These are phyloP conservation scores for Myotisia sp. DNA, from an alignment of 2,329 filamentous ascomycete genomes.

Conservation along the genomic window DNA sequence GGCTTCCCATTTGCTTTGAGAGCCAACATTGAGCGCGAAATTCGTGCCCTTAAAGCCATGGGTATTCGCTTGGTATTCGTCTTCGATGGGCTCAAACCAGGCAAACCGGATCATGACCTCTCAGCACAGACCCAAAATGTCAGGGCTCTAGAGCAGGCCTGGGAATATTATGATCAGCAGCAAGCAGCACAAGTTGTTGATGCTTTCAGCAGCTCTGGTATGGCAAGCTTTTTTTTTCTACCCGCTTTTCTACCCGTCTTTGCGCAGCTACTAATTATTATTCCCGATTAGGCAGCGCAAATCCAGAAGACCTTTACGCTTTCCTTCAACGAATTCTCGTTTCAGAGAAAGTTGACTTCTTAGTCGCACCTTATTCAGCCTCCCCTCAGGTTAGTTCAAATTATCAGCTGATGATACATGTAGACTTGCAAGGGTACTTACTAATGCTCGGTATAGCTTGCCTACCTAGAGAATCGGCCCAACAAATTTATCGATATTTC, in stretches of 20 bases:
- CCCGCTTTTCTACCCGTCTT: background rate
- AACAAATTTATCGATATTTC: constrained; percentile 57
- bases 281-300: constrained; percentile 48
- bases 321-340: constrained; percentile 62
- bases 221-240: too few relatives aligned
- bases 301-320: constrained; percentile 57
- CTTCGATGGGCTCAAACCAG: constrained; percentile 75
- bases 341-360: constrained; percentile 55
- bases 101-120: constrained; percentile 54
- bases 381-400: constrained; percentile 56
- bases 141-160: constrained; percentile 61
- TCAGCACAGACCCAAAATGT: constrained; percentile 48
- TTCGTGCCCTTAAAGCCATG: constrained; percentile 55
- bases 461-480: constrained; percentile 59
- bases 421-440: background rate
- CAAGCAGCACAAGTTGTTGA: constrained; percentile 66
- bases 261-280: constrained; percentile 7
- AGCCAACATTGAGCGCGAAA: constrained; percentile 59
- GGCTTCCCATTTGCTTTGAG: constrained; percentile 70
- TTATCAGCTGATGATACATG: too few relatives aligned
- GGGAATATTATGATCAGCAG: constrained; percentile 71
- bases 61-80: constrained; percentile 72
- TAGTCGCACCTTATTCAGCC: constrained; percentile 76
- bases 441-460: constrained; percentile 35
- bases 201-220: constrained; percentile 76